A percentile compares a stretch with the other conserved stretches of the same genome.
Conservation (phyloP, 352 stramenopile species). For the Globisporangium splendens region DNA sequence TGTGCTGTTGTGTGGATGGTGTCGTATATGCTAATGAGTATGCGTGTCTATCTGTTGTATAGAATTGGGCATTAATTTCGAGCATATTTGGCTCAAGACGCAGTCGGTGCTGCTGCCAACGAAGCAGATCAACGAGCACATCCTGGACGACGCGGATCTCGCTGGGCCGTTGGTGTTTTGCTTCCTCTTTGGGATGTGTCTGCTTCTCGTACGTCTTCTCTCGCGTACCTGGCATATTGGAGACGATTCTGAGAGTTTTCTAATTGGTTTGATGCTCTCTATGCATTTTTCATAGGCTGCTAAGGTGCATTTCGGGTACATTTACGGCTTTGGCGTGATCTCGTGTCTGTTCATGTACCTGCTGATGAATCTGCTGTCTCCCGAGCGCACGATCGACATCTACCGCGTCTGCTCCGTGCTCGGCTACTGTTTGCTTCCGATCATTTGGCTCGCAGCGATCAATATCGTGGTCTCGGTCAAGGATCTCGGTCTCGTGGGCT, state of each 20-base stretch:
- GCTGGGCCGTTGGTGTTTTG: constrained; percentile 94
- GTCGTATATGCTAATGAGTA: background rate
- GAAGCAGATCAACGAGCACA: constrained; percentile 85
- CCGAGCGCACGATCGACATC: constrained; percentile 85
- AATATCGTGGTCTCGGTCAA: constrained; percentile 92
- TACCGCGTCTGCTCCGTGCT: constrained; percentile 94
- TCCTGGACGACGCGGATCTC: constrained; percentile 92
- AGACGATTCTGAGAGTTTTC: background rate
- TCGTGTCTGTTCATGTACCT: constrained; percentile 95
- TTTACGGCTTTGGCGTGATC: constrained; percentile 98
- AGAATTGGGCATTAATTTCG: constrained; percentile 97
- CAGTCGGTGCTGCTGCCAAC: constrained; percentile 94
- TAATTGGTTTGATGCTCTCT: constrained; percentile 5
- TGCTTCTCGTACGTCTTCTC: constrained; percentile 77
- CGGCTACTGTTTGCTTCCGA: constrained; percentile 96
- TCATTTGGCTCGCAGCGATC: constrained; percentile 93
- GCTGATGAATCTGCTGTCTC: constrained; percentile 95
- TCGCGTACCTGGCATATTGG: background rate
- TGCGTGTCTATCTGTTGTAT: background rate
- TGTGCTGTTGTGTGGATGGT: background rate
- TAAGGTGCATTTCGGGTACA: constrained; percentile 98
- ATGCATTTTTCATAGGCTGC: constrained; percentile 36
- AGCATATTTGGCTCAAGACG: constrained; percentile 97
- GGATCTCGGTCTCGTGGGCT: constrained; percentile 66
- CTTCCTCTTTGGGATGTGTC: constrained; percentile 92